These are phyloP conservation scores for Psilocybe tampanensis DNA, from an alignment of 768 basidiomycete species.

Conservation along the genomic window DNA sequence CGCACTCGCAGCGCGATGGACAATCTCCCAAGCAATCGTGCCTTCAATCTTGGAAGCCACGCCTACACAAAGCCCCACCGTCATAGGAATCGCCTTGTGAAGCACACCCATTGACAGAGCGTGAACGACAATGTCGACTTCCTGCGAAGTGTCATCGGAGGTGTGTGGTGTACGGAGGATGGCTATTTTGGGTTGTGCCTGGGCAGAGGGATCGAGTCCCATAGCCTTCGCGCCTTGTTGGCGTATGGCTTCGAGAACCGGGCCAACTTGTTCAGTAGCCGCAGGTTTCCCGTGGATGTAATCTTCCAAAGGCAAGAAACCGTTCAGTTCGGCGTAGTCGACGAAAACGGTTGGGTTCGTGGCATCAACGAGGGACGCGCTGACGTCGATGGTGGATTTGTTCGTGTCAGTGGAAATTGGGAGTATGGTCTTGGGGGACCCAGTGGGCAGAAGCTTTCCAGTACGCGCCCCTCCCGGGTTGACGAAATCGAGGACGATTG, in stretches of 20 bases:
- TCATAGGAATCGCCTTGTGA: slow-evolving; percentile 75
- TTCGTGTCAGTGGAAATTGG: slow-evolving; percentile 24
- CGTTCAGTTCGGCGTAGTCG: slow-evolving; percentile 40
- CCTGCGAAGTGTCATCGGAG: slow-evolving; percentile 23
- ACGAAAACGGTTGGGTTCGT: slow-evolving; percentile 78
- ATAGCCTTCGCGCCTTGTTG: slow-evolving; percentile 57
- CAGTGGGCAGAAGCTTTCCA: slow-evolving; percentile 69
- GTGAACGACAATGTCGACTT: slow-evolving; percentile 54
- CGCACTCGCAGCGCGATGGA: slow-evolving; percentile 22
- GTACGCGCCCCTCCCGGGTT: slow-evolving; percentile 71
- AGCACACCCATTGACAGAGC: slow-evolving; percentile 73
- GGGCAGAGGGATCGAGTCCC: slow-evolving; percentile 62
- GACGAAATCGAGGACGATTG: slow-evolving; percentile 67
- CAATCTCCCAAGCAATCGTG: slow-evolving; percentile 55
- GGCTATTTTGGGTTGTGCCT: slow-evolving; percentile 75
- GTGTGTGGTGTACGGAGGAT: slow-evolving; percentile 43
- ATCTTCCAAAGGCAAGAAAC: slow-evolving; percentile 39
- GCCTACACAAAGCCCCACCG: slow-evolving; percentile 68
- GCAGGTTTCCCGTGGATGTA: slow-evolving; percentile 34
- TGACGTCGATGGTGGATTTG: slow-evolving; percentile 22
- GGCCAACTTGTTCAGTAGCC: slow-evolving; percentile 23
- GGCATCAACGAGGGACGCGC: slow-evolving; percentile 66
- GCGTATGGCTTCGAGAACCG: slow-evolving; percentile 54
- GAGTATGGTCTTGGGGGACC: slow-evolving; percentile 48
- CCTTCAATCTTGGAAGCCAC: slow-evolving; percentile 59